Base-by-base conservation (phyloP, 805 yeast genomes). In the Metschnikowia orientalis region DNA sequence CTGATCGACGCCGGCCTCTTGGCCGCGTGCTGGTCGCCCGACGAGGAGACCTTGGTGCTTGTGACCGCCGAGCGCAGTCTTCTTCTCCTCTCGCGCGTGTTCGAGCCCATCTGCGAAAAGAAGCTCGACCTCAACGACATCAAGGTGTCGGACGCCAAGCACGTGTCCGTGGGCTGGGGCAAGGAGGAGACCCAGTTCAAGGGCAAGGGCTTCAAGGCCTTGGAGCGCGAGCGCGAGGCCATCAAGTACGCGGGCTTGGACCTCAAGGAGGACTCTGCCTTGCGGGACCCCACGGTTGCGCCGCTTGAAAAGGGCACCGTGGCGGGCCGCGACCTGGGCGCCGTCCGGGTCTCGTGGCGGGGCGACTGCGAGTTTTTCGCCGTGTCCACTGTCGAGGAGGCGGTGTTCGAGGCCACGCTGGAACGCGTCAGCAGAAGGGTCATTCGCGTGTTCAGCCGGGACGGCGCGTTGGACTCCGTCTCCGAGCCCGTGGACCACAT, bases 81-180 rank as follows among this genome's bases (percentile, higher is more conserved):
- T 7, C 60, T 86, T 0, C 50, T 89, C 14, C 67, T 92, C 34
- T 81, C 89, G 23, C 71, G 95, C 42, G 62, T 72, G 26, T 83
- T 88, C 43, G 97, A 90, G 44, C 85, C 89, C 1, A 69, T 90
- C 15, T 62, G 75, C 8, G 97, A 90, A 50, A 69, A 68, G 35
- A 56, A 59, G 18, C 57, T 88, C 39, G 57, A 69, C 28, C 62
- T 73, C 0, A 71, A 69, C 6, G 98, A 92, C 54, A 67, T 89
- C 28, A 53, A 57, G 24, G 59, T 64, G 24, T 60, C 75, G 30
- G 63, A 69, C 19, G 79, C 88, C 2, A 80, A 79, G 45, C 95
- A 92, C 53, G 96, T 92, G 22, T 81, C 90, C 17, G 96, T 92
- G 26, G 99, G 99, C 16, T 92, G 99, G 99, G 99, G 99, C 52